These are phyloP conservation scores for Forsythia suspensa DNA, from an alignment of 257 asterid species.

Conservation along the genomic window DNA sequence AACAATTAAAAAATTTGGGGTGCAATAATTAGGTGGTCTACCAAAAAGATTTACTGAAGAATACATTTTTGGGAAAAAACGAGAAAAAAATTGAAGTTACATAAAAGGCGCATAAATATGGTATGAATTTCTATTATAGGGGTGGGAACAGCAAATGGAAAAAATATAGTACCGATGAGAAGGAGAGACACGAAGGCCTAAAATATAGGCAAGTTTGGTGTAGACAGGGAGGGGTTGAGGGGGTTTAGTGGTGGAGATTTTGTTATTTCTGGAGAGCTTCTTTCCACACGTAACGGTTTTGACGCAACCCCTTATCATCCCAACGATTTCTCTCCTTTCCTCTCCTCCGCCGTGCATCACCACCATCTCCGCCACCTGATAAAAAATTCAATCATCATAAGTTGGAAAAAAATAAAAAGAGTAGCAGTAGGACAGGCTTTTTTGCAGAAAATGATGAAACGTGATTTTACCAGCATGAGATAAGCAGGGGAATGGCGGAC, in stretches of 20 bases:
- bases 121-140: neutral
- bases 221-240: slow-evolving; percentile 45
- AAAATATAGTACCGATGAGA: slow-evolving; percentile 56
- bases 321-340: slow-evolving; percentile 64
- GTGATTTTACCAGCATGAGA: slow-evolving; percentile 67
- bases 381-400: neutral
- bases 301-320: slow-evolving; percentile 82
- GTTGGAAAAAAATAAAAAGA: neutral
- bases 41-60: slow-evolving; percentile 1
- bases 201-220: slow-evolving; percentile 77
- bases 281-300: slow-evolving; percentile 85
- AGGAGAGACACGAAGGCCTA: slow-evolving; percentile 97
- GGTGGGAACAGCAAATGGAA: too few species aligned
- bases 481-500: slow-evolving; percentile 85
- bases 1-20: neutral
- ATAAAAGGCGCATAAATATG: neutral
- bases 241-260: slow-evolving; percentile 13
- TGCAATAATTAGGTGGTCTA: slow-evolving; percentile 8
- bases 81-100: neutral
- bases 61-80: slow-evolving; percentile 23
- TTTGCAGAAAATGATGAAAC: neutral
- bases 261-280: slow-evolving; percentile 37
- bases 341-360: slow-evolving; percentile 30
- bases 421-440: too few species aligned
- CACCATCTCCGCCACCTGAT: slow-evolving; percentile 80